Conservation (phyloP, 2,329 filamentous ascomycete species). For the Fusarium sp. region DNA sequence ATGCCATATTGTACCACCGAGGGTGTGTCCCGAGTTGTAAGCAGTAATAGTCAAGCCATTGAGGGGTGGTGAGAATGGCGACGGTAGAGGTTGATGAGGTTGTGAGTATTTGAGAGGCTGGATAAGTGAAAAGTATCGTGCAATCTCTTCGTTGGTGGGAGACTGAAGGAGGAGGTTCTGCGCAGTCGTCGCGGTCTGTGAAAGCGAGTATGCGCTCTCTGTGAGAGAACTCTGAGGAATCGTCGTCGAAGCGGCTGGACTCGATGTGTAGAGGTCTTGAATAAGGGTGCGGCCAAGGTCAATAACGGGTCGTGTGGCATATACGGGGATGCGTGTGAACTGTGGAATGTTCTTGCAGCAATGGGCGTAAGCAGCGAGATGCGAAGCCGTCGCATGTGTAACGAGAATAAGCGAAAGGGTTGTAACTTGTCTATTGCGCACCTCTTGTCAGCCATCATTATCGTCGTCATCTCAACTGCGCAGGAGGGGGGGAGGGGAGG, state of each 20-base stretch:
- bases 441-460: constrained; percentile 39
- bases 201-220: constrained; percentile 68
- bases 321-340: constrained; percentile 92
- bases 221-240: constrained; percentile 81
- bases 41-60: constrained; percentile 95
- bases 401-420: constrained; percentile 94
- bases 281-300: constrained; percentile 90
- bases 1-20: constrained; percentile 98
- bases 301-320: constrained; percentile 93
- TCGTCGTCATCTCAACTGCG: not conserved
- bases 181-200: constrained; percentile 63
- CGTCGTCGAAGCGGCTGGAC: constrained; percentile 87
- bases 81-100: constrained; percentile 88
- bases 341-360: constrained; percentile 96
- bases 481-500: no score
- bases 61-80: constrained; percentile 87
- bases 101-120: constrained; percentile 97
- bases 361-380: constrained; percentile 93
- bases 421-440: constrained; percentile 77
- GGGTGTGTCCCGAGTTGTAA: constrained; percentile 94
- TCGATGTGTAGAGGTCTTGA: constrained; percentile 92
- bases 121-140: constrained; percentile 89
- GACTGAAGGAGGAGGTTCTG: constrained; percentile 73
- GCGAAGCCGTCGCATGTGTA: constrained; percentile 91
- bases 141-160: constrained; percentile 89